A percentile compares a stretch with the other conserved stretches of the same genome.
Conservation (phyloP, 306 rosid species). For the Bauhinia variegata region DNA sequence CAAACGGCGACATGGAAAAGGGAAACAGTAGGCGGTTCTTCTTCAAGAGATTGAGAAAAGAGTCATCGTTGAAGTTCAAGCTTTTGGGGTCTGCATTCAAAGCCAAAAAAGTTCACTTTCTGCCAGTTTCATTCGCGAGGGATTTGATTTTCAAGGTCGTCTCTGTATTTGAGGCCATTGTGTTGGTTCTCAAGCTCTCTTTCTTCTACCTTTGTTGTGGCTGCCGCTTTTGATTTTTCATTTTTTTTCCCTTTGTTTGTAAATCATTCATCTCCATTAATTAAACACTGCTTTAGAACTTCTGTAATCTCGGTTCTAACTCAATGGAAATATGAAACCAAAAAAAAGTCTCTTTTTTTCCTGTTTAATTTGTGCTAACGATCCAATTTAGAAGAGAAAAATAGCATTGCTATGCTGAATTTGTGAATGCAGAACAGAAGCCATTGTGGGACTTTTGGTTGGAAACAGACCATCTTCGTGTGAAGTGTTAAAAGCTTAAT, state of each 20-base stretch:
- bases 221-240: conserved; percentile 52
- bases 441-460: too few species aligned
- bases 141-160: conserved; percentile 59
- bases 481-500: too few species aligned
- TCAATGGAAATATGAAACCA: neutral
- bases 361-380: too few species aligned
- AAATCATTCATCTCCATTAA: too few species aligned
- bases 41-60: conserved; percentile 56
- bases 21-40: conserved; percentile 51
- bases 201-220: conserved; percentile 74
- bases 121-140: conserved; percentile 55
- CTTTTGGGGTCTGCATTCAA: conserved; percentile 53
- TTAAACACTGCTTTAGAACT: neutral
- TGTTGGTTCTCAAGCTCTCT: conserved; percentile 42
- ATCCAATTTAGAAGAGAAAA: neutral
- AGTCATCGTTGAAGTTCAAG: conserved; percentile 58
- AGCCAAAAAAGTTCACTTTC: conserved; percentile 42
- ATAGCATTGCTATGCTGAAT: too few species aligned
- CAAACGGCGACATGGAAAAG: neutral
- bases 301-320: neutral
- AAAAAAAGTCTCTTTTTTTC: too few species aligned
- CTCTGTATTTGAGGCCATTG: conserved; percentile 61
- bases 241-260: neutral
- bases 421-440: too few species aligned
- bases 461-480: too few species aligned